Conservation (phyloP, 208 protist species). For the Leptomonas seymouri region DNA sequence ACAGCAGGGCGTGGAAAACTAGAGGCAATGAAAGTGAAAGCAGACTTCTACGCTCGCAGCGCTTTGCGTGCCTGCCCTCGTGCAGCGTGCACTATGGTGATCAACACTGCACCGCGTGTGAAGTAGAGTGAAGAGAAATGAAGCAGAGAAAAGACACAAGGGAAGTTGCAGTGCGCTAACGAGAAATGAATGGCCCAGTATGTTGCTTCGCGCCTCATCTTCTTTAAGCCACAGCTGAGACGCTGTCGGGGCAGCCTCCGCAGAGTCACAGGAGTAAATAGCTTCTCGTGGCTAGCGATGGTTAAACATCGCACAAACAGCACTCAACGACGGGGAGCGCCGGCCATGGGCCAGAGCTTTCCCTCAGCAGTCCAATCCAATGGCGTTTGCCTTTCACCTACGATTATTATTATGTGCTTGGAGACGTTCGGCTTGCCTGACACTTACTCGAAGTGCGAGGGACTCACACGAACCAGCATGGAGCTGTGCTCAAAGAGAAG, state of each 20-base stretch:
- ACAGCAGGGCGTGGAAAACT: not conserved
- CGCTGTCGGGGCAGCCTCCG: too few relatives aligned
- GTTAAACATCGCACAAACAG: too few relatives aligned
- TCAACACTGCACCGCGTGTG: not conserved
- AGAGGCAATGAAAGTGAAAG: slow-evolving; percentile 11
- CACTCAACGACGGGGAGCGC: too few relatives aligned
- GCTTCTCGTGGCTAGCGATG: too few relatives aligned
- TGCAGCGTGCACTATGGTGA: not conserved
- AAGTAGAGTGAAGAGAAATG: not conserved
- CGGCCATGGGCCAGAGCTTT: too few relatives aligned
- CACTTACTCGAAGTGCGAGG: slow-evolving; percentile 12
- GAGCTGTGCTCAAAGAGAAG: slow-evolving; percentile 24
- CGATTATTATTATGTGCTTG: too few relatives aligned
- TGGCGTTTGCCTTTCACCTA: too few relatives aligned
- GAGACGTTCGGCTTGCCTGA: not conserved
- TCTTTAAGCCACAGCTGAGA: too few relatives aligned
- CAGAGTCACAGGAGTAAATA: too few relatives aligned
- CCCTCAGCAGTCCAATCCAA: too few relatives aligned
- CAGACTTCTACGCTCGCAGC: slow-evolving; percentile 2
- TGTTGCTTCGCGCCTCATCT: too few relatives aligned
- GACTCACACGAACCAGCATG: slow-evolving; percentile 1
- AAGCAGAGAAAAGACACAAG: not conserved
- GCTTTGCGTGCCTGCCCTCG: not conserved
- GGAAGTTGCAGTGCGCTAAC: not conserved
- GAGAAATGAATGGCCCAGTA: too few relatives aligned